Evolutionary conservation across 352 stramenopile species (phyloP), one percentile per base, ranked within the genome.

Genomic region (Phytophthora sojae): DNA sequence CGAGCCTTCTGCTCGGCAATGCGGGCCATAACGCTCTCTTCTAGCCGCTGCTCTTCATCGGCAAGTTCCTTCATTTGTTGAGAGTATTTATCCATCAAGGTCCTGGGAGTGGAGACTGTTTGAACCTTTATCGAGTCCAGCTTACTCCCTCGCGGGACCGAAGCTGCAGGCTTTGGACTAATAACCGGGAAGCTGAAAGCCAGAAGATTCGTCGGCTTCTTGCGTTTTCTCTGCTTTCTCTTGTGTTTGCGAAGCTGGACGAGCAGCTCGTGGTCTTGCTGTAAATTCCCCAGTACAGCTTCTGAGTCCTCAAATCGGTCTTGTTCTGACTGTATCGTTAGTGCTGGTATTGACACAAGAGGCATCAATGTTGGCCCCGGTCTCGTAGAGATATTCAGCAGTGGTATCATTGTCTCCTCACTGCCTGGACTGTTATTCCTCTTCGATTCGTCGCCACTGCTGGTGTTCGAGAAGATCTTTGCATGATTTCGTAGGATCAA

Each of bases 1-100:
- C 75, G 80, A 19, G 85, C 74, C 19, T 91, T 88, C 39, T 92
- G 79, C 0, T 58, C 65, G 7, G 86, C 75, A 23, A 95, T 92
- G 12, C 77, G 73, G 5, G 58, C 58, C 35, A 61, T 67, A 1
- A 92, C 69, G 14, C 47, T 73, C 15, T 79, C 47, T 65, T 92
- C 64, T 8, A 86, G 50, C 29, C 65, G 50, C 17, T 74, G 57
- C 15, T 77, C 70, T 61, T 77, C 64, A 25, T 63, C 53, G 19
- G 50, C 51, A 2, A 77, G 49, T 11, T 45, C 61, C 37, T 50
- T 57, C 3, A 62, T 76, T 15, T 61, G 71, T 19, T 39, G 63
- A 25, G 51, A 68, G 37, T 63, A 63, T 14, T 53, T 73, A 14
- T 64, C 45, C 14, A 77, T n/a, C 21, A 63, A 52, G 11, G 47